A percentile compares a stretch with the other conserved stretches of the same genome.
Conservation (phyloP, 2,329 filamentous ascomycete genomes). For the Neurospora sp. region DNA sequence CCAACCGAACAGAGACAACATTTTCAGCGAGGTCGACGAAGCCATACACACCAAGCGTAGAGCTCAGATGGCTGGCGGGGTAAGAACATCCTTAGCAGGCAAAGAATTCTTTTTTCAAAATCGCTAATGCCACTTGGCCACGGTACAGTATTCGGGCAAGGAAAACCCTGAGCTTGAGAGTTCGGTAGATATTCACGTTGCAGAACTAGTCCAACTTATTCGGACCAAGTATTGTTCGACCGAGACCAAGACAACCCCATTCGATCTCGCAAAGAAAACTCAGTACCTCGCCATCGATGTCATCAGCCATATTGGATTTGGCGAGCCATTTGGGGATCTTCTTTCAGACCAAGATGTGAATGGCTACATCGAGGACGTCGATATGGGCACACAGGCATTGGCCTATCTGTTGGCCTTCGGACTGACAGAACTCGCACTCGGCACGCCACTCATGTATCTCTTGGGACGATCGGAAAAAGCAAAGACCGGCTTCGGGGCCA, state of each 20-base stretch:
- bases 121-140: background rate
- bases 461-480: conserved; percentile 21
- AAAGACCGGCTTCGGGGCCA: conserved; percentile 24
- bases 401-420: conserved; percentile 16
- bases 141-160: conserved; percentile 39
- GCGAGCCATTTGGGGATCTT: conserved; percentile 38
- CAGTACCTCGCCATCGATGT: conserved; percentile 47
- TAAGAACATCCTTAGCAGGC: conserved; percentile 19
- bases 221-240: conserved; percentile 32
- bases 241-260: conserved; percentile 23
- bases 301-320: conserved; percentile 43
- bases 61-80: conserved; percentile 41
- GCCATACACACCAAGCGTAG: conserved; percentile 33
- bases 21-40: conserved; percentile 41
- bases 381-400: conserved; percentile 3
- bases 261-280: conserved; percentile 38
- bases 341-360: conserved; percentile 35
- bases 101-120: background rate
- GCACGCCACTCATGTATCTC: conserved; percentile 19
- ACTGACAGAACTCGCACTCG: conserved; percentile 21
- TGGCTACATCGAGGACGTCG: conserved; percentile 28
- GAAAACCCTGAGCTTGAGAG: conserved; percentile 40
- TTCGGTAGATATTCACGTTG: conserved; percentile 37
- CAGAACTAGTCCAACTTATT: conserved; percentile 36
- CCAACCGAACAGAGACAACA: conserved; percentile 39